Base-by-base conservation (phyloP, 2,329 filamentous ascomycete species). In the Calonectria leucothoes region DNA sequence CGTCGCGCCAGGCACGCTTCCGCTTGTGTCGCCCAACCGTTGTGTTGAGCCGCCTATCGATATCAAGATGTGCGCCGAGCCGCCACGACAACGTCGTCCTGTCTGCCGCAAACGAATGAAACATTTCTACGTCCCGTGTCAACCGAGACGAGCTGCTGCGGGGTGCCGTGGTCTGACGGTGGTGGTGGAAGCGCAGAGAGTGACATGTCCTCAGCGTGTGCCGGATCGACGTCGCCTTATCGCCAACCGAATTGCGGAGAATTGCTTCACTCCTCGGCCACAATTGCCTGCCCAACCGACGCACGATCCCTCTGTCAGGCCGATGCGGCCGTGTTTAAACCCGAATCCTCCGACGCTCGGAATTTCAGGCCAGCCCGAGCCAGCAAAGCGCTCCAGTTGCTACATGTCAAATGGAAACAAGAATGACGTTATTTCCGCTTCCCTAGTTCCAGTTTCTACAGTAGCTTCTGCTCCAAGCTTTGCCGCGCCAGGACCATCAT, bases 251-350 rank as follows among this genome's bases (percentile, higher is more conserved):
- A 61, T 39, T 61, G 55, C 55, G 55, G 55, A 61, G 55, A 39
- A 61, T 39, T 20, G 55, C 55, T 39, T 61, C 55, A 39, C 55
- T 37, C 55, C 55, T 39, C 33, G 55, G 23, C 55, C 33, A 37
- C 55, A 23, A 67, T 48, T 67, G 65, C 49, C 65, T 52, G 65
- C 65, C 55, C 23, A 55, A n/a, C 51, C 29, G 7, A 33, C 29
- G 27, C 51, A 55, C 51, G 27, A 57, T 33, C n/a, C 51, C 27
- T 67, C 49, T 51, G 29, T 31, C 59, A 48, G 10, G 29, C 59
- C 59, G 59, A 67, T 67, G 49, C 65, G 65, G 65, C 59, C 37
- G 51, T 59, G 33, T 55, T 66, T 66, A 51, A 39, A 66, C 31
- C 49, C 51, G 49, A 55, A 27, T 31, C 11, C 65, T 51, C 35